Evolutionary conservation across 176 grass and related monocot species (phyloP), one percentile per base, ranked within the genome.

Genomic region (Zoysia pacifica): DNA sequence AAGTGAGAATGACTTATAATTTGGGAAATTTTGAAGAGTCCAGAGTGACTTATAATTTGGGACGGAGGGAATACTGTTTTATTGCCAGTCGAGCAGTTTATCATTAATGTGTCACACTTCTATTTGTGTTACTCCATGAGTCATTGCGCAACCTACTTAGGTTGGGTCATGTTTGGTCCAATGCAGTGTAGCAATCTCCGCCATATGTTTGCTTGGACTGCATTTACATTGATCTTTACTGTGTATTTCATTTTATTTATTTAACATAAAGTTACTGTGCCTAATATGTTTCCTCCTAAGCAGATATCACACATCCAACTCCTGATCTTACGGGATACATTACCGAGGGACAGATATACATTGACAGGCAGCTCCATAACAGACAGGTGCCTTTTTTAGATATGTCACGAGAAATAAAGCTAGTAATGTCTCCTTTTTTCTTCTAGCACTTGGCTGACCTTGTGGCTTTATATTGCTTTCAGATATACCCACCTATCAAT

Each of bases 401-500:
- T 48, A 1, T 54, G 14, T 56, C 19, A 55, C 55, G 11, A 43
- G 10, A 16, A 76, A 75, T 28, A n/a, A 20, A 66, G 51, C 19
- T 61, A 18, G 9, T 38, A 3, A 3, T 4, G 2, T 36, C 5
- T 10, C 7, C 36, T 35, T 3, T 35, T 62, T 18, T 16, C 36
- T 42, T 84, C 39, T 6, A 46, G 79, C 28, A 28, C 28, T 28
- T 28, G 28, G 49, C 54, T 69, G 39, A 86, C 44, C 3, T 63
- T 71, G 74, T 87, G 75, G 10, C 40, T 74, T 80, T 74, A 62
- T 76, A 35, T 67, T 89, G 28, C 69, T 81, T 91, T 75, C 90
- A 99, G 97, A 99, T 99, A 86, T 95, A 99, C 62, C 97, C 97
- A 69, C 97, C 97, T 4, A 99, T 99, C 82, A 99, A 99, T 86